These are phyloP conservation scores for Tulasnella sp. DNA, from an alignment of 768 basidiomycete genomes.

Conservation along the genomic window DNA sequence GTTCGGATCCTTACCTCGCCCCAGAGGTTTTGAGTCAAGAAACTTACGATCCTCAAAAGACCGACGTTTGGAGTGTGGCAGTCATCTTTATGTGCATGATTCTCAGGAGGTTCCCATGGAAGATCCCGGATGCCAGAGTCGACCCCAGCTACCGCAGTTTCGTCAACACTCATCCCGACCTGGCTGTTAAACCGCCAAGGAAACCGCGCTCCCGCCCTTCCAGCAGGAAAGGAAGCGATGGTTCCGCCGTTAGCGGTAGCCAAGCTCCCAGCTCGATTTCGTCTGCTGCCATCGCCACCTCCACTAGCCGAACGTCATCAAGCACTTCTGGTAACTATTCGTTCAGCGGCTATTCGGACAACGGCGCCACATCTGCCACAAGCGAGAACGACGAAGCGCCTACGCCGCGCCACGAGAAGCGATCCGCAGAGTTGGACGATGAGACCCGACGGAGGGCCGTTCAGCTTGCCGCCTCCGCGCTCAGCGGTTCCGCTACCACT, in stretches of 20 bases:
- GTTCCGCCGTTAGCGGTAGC: neutral
- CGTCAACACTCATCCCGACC: conserved; percentile 87
- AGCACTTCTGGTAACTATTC: conserved; percentile 1
- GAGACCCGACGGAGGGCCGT: neutral
- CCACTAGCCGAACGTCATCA: conserved; percentile 16
- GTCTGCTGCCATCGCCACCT: neutral
- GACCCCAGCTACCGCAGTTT: conserved; percentile 91
- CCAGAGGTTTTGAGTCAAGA: conserved; percentile 85
- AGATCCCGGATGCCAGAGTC: conserved; percentile 90
- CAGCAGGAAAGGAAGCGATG: conserved; percentile 12
- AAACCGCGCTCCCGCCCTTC: conserved; percentile 5
- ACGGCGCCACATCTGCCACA: neutral
- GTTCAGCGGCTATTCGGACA: conserved; percentile 18
- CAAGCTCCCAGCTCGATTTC: conserved; percentile 9
- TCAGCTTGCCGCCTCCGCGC: conserved; percentile 27
- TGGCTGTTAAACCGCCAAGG: conserved; percentile 46
- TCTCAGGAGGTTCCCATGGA: conserved; percentile 97
- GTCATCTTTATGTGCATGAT: conserved; percentile 99
- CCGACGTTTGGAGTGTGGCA: conserved; percentile 97
- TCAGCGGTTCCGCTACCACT: conserved; percentile 39
- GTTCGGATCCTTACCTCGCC: conserved; percentile 96
- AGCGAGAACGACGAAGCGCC: conserved; percentile 17
- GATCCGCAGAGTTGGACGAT: conserved; percentile 3
- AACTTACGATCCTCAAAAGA: conserved; percentile 91
- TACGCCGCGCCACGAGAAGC: conserved; percentile 14